Percentiles rank a stretch among this genome's conserved stretches.
phyloP scores from a whole-genome alignment of 768 basidiomycete genomes.

The Lactarius hatsudake region DNA sequence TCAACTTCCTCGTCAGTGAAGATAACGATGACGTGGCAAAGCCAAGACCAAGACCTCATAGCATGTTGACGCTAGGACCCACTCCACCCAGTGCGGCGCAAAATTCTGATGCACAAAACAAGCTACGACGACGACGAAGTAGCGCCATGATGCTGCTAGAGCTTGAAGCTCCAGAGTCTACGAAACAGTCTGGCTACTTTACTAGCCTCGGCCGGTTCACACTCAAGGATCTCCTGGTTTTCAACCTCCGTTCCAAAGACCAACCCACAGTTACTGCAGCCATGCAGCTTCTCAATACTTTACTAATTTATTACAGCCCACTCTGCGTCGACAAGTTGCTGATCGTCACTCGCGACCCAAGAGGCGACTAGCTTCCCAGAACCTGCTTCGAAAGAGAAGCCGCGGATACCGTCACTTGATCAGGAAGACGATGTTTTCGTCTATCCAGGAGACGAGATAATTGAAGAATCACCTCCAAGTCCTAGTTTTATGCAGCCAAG shows the following conservation, averaged over 20 bases:
- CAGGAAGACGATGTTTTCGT: constrained; percentile 44
- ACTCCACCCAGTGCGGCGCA: constrained; percentile 37
- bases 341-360: constrained; percentile 62
- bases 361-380: constrained; percentile 74
- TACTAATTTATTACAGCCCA: constrained; percentile 68
- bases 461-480: constrained; percentile 18
- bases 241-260: constrained; percentile 69
- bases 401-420: constrained; percentile 23
- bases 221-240: constrained; percentile 80
- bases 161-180: constrained; percentile 73
- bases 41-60: constrained; percentile 41
- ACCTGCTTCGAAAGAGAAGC: constrained; percentile 37
- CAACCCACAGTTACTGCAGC: constrained; percentile 71
- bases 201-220: constrained; percentile 88
- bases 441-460: constrained; percentile 39
- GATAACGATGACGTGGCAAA: constrained; percentile 69
- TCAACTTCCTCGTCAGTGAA: constrained; percentile 81
- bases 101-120: constrained; percentile 42
- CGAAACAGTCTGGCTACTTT: constrained; percentile 75
- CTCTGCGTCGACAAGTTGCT: constrained; percentile 66
- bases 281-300: constrained; percentile 74
- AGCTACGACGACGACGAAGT: constrained; percentile 66
- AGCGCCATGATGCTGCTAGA: constrained; percentile 90
- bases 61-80: constrained; percentile 43
- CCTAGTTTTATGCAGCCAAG: constrained; percentile 55